phyloP scores from a whole-genome alignment of 139 green algal genomes.

The Micromonas commoda region DNA sequence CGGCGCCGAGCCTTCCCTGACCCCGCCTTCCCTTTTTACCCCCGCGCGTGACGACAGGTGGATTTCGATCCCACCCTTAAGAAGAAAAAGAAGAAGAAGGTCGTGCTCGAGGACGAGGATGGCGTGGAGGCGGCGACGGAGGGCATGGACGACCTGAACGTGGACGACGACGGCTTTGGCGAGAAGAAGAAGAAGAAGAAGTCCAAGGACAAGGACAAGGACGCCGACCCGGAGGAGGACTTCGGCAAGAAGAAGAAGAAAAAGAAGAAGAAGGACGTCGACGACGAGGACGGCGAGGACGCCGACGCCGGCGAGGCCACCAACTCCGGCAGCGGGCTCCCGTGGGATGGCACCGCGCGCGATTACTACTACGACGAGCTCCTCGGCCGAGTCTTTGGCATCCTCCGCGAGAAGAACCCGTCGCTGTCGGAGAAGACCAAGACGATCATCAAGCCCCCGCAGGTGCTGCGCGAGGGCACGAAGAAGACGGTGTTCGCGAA shows the following conservation, averaged over 20 bases:
- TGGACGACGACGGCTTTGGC: conserved; percentile 15
- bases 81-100: conserved; percentile 33
- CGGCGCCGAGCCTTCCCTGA: neutral
- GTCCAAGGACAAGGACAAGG: neutral
- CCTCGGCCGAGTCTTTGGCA: conserved; percentile 89
- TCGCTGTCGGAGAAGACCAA: conserved; percentile 89
- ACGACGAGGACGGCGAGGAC: conserved; percentile 44
- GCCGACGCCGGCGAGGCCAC: conserved; percentile 38
- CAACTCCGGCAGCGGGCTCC: conserved; percentile 28
- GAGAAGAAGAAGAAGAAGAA: conserved; percentile 9
- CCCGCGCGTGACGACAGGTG: neutral
- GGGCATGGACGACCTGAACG: conserved; percentile 1
- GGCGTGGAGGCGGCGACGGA: conserved; percentile 1
- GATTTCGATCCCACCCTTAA: conserved; percentile 20
- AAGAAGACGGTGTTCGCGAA: conserved; percentile 99
- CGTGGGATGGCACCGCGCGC: conserved; percentile 85
- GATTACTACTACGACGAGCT: conserved; percentile 97
- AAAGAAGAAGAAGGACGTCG: conserved; percentile 31
- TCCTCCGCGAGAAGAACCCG: conserved; percentile 90
- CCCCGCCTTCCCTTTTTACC: neutral
- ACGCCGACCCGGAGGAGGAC: neutral
- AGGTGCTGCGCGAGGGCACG: conserved; percentile 93
- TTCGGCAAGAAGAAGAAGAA: conserved; percentile 45
- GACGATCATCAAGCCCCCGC: conserved; percentile 93
- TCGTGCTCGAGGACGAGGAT: neutral